Base-by-base conservation (phyloP, 495 filamentous ascomycete species). In the Penicillium herquei region DNA sequence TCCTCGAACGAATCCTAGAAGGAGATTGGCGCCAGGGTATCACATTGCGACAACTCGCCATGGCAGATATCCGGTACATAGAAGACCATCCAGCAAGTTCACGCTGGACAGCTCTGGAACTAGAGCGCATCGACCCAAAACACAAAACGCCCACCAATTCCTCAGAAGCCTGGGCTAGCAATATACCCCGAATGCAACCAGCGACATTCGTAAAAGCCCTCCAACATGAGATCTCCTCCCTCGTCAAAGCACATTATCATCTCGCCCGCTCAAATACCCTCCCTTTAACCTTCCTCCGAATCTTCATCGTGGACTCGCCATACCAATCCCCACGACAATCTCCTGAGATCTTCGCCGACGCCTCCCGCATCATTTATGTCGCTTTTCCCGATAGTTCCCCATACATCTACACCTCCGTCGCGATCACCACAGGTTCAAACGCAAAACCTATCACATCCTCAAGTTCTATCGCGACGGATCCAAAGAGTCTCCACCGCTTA, bases 1-100 rank as follows among this genome's bases (percentile, higher is more conserved):
- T 93, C 5, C 73, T 89, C 7, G 88, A 91, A 61, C 79, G 89
- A 31, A 86, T 96, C 39, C 59, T 88, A 0, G 86, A 92, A 54
- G 88, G 88, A 41, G 91, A 96, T 66, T 96, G 90, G 90, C 78
- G 89, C 17, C 79, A 84, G 48, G 91, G 91, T 1, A 73, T 95
- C 17, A 86, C 81, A 1, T 70, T 96, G 13, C 89, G 87, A 57
- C 88, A 92, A 64, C 75, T 93, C 4, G 90, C 88, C 45, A 92
- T 90, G 79, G 85, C 86, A 13, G 91, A 95, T 60, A 70, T 90
- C 12, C 87, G 88, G 56, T 77, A 90, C 64, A 75, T 93, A n/a
- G 82, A 91, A 59, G 87, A 91, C 62, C 87, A 91, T 59, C 87
- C 88, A 0, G 75, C 80, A 2, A 79, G 81, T 1, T 80, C 87